A percentile compares a stretch with the other conserved stretches of the same genome.
These are phyloP conservation scores for Inonotus hispidus DNA, from an alignment of 1,284 basidiomycete genomes.

Conservation along the genomic window DNA sequence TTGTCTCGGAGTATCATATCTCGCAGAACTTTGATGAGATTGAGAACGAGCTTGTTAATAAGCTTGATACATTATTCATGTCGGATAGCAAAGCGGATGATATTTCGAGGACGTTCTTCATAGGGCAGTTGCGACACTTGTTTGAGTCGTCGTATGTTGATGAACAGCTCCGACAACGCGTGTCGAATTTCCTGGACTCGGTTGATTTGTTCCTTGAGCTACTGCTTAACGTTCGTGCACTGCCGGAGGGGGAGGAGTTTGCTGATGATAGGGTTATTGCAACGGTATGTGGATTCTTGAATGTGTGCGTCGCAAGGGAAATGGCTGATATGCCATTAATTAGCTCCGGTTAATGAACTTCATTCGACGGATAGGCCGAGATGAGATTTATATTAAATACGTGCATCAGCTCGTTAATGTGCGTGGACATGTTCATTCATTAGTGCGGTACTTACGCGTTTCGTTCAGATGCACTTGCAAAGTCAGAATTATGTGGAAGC, in stretches of 20 bases:
- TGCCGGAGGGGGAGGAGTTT: slow-evolving; percentile 93
- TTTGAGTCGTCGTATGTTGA: slow-evolving; percentile 85
- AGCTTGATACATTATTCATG: slow-evolving; percentile 90
- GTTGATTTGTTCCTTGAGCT: slow-evolving; percentile 93
- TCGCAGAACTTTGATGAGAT: slow-evolving; percentile 80
- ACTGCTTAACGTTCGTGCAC: slow-evolving; percentile 83
- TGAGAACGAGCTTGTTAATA: slow-evolving; percentile 92
- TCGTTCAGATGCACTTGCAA: slow-evolving; percentile 69
- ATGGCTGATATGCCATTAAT: background rate
- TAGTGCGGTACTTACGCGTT: slow-evolving; percentile 16
- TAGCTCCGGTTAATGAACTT: slow-evolving; percentile 90
- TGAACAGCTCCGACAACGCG: slow-evolving; percentile 69
- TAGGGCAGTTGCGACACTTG: slow-evolving; percentile 83
- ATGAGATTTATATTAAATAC: slow-evolving; percentile 91
- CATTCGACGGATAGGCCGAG: slow-evolving; percentile 78
- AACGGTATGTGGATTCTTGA: slow-evolving; percentile 43
- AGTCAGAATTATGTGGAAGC: slow-evolving; percentile 90
- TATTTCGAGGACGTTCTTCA: slow-evolving; percentile 89
- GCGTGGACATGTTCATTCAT: slow-evolving; percentile 25
- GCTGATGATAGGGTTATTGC: slow-evolving; percentile 93
- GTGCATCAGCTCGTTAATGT: slow-evolving; percentile 92
- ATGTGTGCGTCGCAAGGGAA: background rate
- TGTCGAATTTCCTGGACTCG: slow-evolving; percentile 81
- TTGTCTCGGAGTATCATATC: slow-evolving; percentile 85
- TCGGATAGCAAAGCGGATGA: slow-evolving; percentile 87